Percentiles rank a stretch among this genome's conserved stretches.
Evolutionary conservation across 2,329 filamentous ascomycete species (phyloP).

Genomic region (Cladosporium sp.): DNA sequence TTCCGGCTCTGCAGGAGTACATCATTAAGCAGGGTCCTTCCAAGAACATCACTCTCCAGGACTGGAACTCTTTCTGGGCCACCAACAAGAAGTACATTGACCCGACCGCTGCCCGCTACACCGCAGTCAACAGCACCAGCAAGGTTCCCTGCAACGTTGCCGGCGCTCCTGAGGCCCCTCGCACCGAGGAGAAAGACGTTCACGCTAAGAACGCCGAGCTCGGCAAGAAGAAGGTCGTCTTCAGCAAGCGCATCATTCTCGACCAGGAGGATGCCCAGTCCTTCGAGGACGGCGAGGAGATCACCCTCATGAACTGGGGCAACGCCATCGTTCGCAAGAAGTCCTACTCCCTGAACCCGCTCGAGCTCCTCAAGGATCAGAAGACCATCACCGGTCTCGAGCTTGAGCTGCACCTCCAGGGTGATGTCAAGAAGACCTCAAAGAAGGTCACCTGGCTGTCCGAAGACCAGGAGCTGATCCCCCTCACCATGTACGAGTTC

Average conservation of each 20-base stretch:
- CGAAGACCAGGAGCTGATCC: slow-evolving; percentile 69
- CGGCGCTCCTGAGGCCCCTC: slow-evolving; percentile 35
- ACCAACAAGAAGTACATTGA: slow-evolving; percentile 52
- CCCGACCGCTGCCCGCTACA: slow-evolving; percentile 44
- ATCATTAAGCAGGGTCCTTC: slow-evolving; percentile 80
- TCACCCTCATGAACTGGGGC: slow-evolving; percentile 96
- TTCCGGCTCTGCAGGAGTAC: slow-evolving; percentile 73
- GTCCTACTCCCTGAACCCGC: slow-evolving; percentile 46
- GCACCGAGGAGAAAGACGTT: slow-evolving; percentile 72
- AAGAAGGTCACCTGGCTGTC: slow-evolving; percentile 97
- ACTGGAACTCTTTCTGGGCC: slow-evolving; percentile 64
- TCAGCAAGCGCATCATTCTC: slow-evolving; percentile 68
- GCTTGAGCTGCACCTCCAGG: slow-evolving; percentile 82
- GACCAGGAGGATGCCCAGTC: slow-evolving; percentile 81
- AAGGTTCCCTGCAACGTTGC: slow-evolving; percentile 47
- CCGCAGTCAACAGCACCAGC: slow-evolving; percentile 61
- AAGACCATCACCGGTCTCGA: slow-evolving; percentile 63
- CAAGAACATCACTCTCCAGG: slow-evolving; percentile 77
- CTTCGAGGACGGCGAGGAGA: slow-evolving; percentile 81
- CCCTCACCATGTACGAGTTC: slow-evolving; percentile 86
- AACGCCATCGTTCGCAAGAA: slow-evolving; percentile 75
- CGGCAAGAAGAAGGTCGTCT: slow-evolving; percentile 80
- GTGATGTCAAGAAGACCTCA: slow-evolving; percentile 89
- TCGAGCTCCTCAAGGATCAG: slow-evolving; percentile 46
- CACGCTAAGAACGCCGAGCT: slow-evolving; percentile 85